phyloP scores from a whole-genome alignment of 768 basidiomycete genomes.

The Lentinula edodes region DNA sequence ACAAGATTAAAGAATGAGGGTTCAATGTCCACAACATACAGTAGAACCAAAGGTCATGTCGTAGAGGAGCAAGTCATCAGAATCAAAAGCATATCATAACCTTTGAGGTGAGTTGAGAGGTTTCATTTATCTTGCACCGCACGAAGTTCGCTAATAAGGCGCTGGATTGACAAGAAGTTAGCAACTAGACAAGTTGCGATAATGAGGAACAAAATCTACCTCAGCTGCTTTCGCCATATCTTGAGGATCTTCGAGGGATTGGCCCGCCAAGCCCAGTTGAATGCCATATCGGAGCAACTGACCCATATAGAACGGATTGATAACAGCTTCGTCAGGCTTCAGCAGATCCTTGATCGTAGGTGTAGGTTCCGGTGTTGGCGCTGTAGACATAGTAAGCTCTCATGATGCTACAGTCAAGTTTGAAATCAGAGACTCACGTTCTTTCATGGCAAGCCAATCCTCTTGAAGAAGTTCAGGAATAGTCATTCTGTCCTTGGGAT shows the following conservation, averaged over 20 bases:
- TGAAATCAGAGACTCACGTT: slow-evolving; percentile 34
- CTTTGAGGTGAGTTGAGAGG: background rate
- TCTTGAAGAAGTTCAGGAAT: slow-evolving; percentile 85
- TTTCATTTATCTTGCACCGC: slow-evolving; percentile 5
- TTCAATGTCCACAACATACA: background rate
- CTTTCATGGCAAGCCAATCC: slow-evolving; percentile 68
- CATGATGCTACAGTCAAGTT: background rate
- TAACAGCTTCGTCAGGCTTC: slow-evolving; percentile 57
- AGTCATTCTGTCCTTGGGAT: slow-evolving; percentile 78
- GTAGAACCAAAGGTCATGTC: background rate
- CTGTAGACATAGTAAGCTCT: background rate
- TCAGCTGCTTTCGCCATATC: slow-evolving; percentile 48
- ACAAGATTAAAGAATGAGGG: background rate
- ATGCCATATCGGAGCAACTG: slow-evolving; percentile 72
- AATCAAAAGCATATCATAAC: background rate
- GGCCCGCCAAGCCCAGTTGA: slow-evolving; percentile 39
- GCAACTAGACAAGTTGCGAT: background rate
- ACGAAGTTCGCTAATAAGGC: slow-evolving; percentile 50
- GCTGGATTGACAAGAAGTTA: slow-evolving; percentile 27
- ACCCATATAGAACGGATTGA: slow-evolving; percentile 75
- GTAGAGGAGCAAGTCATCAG: background rate
- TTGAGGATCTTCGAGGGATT: slow-evolving; percentile 30
- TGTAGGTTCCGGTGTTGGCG: slow-evolving; percentile 20
- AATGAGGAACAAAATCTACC: slow-evolving; percentile 28
- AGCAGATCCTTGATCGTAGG: slow-evolving; percentile 23